Evolutionary conservation across 306 rosid species (phyloP).

Genomic region (Neltuma alba): DNA sequence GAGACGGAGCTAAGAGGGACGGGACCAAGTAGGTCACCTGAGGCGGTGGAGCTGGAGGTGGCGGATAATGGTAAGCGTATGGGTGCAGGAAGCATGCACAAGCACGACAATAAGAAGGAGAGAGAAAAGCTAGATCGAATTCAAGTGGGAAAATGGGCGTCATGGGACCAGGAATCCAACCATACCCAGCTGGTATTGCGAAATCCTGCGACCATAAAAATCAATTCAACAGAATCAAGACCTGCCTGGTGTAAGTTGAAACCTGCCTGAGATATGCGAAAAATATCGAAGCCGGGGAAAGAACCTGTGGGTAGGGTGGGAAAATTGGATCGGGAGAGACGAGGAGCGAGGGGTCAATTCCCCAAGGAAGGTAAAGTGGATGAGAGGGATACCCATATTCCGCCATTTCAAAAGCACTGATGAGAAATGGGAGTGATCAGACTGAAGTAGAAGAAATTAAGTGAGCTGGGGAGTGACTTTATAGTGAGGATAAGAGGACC

Average conservation of each 20-base stretch:
- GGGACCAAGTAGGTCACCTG: conserved; percentile 18
- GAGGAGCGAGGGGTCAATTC: background rate
- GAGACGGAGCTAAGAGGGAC: background rate
- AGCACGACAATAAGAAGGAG: background rate
- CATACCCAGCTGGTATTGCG: background rate
- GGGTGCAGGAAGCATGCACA: background rate
- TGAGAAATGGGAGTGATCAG: background rate
- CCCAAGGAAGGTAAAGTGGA: background rate
- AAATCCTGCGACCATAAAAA: background rate
- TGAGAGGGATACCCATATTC: background rate
- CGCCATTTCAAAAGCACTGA: background rate
- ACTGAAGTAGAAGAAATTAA: background rate
- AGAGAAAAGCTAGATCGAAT: background rate
- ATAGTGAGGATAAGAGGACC: background rate
- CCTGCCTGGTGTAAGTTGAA: background rate
- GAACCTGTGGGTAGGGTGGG: background rate
- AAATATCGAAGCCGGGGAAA: background rate
- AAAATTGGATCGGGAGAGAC: background rate
- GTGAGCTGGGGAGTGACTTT: background rate
- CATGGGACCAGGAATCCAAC: background rate
- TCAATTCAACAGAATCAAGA: background rate
- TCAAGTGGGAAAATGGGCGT: background rate
- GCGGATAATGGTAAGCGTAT: background rate
- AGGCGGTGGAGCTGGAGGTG: background rate
- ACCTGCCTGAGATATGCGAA: background rate